These are phyloP conservation scores for Calophaca sinica DNA, from an alignment of 306 rosid species.

Conservation along the genomic window DNA sequence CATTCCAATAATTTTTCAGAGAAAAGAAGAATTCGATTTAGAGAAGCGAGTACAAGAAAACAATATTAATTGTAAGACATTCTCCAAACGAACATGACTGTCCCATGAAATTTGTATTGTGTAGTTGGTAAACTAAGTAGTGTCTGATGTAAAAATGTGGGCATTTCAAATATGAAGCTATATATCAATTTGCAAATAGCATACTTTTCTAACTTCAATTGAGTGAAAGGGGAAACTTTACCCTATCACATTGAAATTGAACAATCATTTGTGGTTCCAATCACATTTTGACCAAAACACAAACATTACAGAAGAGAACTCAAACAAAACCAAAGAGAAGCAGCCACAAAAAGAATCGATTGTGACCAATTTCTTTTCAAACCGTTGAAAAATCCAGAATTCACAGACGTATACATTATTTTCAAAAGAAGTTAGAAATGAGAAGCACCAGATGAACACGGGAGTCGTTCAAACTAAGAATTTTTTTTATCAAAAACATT, in stretches of 20 bases:
- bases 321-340: constrained; percentile 1
- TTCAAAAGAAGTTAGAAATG: constrained; percentile 5
- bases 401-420: background rate
- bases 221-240: background rate
- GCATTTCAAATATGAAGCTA: background rate
- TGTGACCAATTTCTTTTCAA: constrained; percentile 11
- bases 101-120: constrained; percentile 15
- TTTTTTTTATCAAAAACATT: background rate
- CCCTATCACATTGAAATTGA: background rate
- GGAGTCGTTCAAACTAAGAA: constrained; percentile 4
- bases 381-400: background rate
- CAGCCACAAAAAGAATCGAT: background rate
- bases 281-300: constrained; percentile 13
- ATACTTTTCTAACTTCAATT: background rate
- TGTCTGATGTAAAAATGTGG: background rate
- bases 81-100: constrained; percentile 26
- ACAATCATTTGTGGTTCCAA: background rate
- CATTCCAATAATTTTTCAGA: constrained; percentile 17
- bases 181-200: constrained; percentile 15
- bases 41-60: background rate
- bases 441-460: background rate
- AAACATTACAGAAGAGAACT: constrained; percentile 19
- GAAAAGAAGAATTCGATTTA: background rate
- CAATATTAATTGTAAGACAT: constrained; percentile 17
- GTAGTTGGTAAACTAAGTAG: constrained; percentile 18